These are phyloP conservation scores for Fusarium sarcochroum DNA, from an alignment of 2,329 filamentous ascomycete genomes.

Conservation along the genomic window DNA sequence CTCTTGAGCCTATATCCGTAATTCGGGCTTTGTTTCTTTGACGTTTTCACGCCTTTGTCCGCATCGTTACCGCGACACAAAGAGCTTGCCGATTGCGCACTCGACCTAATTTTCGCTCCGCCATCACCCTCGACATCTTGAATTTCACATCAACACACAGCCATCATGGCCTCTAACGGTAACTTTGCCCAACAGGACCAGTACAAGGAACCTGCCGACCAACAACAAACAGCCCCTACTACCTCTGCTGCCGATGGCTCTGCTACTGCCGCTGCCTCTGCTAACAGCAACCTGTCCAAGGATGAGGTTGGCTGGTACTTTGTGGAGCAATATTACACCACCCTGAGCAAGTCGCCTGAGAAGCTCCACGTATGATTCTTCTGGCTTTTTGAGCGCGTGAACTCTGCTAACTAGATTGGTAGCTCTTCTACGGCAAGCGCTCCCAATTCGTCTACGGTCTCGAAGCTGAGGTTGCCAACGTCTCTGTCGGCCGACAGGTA, in stretches of 20 bases:
- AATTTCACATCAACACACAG: constrained; percentile 40
- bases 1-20: constrained; percentile 22
- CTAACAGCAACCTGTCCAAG: constrained; percentile 73
- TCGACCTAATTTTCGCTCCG: constrained; percentile 40
- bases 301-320: constrained; percentile 99
- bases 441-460: constrained; percentile 95
- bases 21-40: constrained; percentile 14
- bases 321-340: constrained; percentile 99
- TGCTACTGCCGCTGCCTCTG: constrained; percentile 49
- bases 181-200: constrained; percentile 63
- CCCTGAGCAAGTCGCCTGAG: constrained; percentile 92
- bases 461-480: constrained; percentile 89
- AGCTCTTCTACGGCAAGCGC: constrained; percentile 96
- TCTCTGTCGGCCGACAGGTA: constrained; percentile 90
- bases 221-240: constrained; percentile 55
- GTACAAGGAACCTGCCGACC: constrained; percentile 56
- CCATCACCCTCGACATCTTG: constrained; percentile 29
- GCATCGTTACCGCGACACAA: constrained; percentile 36
- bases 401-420: constrained; percentile 23
- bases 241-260: constrained; percentile 51
- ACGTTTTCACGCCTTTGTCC: constrained; percentile 26
- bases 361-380: constrained; percentile 80
- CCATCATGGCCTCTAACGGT: constrained; percentile 71
- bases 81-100: constrained; percentile 37
- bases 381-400: not conserved